Base-by-base conservation (phyloP, 1,139 yeast species). In the Nakaseomyces uthaithaninus region DNA sequence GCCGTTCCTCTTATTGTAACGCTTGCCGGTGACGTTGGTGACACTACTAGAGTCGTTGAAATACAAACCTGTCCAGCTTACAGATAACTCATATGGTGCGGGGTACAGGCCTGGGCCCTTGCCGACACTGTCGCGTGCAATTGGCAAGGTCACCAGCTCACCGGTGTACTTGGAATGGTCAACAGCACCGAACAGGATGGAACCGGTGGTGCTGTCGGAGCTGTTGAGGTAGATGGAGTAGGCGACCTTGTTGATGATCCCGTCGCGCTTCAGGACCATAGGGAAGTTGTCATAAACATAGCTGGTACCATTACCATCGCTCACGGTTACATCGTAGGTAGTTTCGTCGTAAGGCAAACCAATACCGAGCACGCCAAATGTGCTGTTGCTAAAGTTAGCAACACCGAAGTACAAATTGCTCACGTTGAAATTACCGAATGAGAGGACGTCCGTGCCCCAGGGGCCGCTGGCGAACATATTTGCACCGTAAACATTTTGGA, bases 401-500 rank as follows among this genome's bases (percentile, higher is more conserved):
- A 75, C 70, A 2, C 81, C 85, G 50, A 78, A 69, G 16, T 72
- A 64, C 40, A 75, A 58, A 42, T 62, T 55, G 1, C 62, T 42
- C 9, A 76, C 63, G 10, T 56, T 57, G 12, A 65, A 62, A 17
- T 56, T 62, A 40, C 62, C 61, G 33, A 73, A 42, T 2, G 46
- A 47, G 19, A 72, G 55, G 19, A 57, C 53, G 47, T 75, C 83
- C 33, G 59, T 34, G 70, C 79, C 74, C 77, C 77, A 78, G 28
- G 64, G 47, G 15, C 87, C 87, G 3, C 49, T 42, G 42, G 86
- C 84, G 49, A 55, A 64, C 28, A 82, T 67, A 4, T 60, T 56
- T 54, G 80, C 89, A 17, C 77, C 86, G 53, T 81, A 81, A 23
- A 59, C 45, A 47, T 80, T 80, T 35, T 52, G 47, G 49, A 71